Evolutionary conservation across 176 grass and related monocot genomes (phyloP).

Genomic region (Raddia distichophylla): DNA sequence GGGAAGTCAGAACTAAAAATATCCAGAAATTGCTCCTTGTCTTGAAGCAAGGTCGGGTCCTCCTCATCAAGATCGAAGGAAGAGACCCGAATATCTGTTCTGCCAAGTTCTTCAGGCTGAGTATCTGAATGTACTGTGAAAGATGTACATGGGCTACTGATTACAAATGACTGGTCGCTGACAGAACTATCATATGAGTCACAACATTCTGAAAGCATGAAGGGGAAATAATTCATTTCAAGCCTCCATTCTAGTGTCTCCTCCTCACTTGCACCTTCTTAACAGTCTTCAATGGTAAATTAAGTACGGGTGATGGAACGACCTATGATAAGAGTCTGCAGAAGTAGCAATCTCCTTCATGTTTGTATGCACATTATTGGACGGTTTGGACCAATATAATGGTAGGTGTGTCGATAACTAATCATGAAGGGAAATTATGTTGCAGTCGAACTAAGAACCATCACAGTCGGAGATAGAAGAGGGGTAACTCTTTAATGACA

Average conservation of each 20-base stretch:
- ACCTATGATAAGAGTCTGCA: conserved; percentile 12
- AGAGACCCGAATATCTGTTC: conserved; percentile 61
- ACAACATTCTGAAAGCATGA: conserved; percentile 13
- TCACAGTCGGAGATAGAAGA: conserved; percentile 25
- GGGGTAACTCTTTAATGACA: conserved; percentile 31
- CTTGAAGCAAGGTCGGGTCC: conserved; percentile 45
- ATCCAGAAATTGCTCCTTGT: conserved; percentile 38
- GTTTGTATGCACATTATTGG: not conserved
- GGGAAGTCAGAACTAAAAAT: conserved; percentile 41
- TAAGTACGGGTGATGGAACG: not conserved
- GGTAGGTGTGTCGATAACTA: conserved; percentile 15
- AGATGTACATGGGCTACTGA: conserved; percentile 36
- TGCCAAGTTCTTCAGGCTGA: conserved; percentile 42
- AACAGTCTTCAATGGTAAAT: not conserved
- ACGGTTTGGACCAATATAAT: not conserved
- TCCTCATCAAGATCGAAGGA: conserved; percentile 52
- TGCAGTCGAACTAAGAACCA: conserved; percentile 24
- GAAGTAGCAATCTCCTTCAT: conserved; percentile 6
- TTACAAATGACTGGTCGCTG: conserved; percentile 34
- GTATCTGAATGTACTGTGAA: conserved; percentile 29
- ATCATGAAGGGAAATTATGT: conserved; percentile 23
- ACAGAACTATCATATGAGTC: conserved; percentile 29
- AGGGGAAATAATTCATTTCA: conserved; percentile 23
- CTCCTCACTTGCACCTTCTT: conserved; percentile 23
- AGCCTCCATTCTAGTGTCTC: conserved; percentile 12